Percentiles rank a stretch among this genome's conserved stretches.
These are phyloP conservation scores for Calonectria fujianensis DNA, from an alignment of 2,329 filamentous ascomycete genomes.

Conservation along the genomic window DNA sequence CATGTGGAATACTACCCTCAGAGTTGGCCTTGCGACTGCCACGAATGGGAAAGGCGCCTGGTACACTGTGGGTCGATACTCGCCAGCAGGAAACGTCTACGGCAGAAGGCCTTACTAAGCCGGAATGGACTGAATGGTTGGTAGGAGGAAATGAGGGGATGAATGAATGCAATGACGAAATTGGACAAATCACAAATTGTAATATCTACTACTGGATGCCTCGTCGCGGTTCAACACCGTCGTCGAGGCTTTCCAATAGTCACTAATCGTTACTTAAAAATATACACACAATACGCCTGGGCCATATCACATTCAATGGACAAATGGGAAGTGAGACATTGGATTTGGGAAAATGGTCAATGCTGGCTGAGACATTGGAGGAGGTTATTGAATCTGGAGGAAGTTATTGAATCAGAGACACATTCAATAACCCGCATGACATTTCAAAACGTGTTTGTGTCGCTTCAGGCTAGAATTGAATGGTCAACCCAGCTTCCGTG, in stretches of 20 bases:
- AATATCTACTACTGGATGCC: not conserved
- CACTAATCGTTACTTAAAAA: not conserved
- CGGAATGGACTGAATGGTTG: not conserved
- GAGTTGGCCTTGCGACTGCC: constrained; percentile 57
- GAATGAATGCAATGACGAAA: constrained; percentile 2
- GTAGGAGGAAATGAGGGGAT: not conserved
- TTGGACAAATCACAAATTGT: constrained; percentile 4
- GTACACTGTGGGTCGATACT: constrained; percentile 60
- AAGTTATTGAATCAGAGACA: not conserved
- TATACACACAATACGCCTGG: not conserved
- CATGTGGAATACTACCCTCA: constrained; percentile 58
- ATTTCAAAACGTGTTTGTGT: not conserved
- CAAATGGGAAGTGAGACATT: not conserved
- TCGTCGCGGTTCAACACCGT: constrained; percentile 16
- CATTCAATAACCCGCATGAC: not conserved
- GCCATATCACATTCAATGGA: not conserved
- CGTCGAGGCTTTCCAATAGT: not conserved
- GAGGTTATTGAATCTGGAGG: not conserved
- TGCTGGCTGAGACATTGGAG: not conserved
- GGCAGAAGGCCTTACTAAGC: constrained; percentile 55
- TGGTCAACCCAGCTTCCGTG: not conserved
- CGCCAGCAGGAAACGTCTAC: constrained; percentile 57
- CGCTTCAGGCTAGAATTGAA: not conserved
- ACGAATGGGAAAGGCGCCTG: constrained; percentile 55
- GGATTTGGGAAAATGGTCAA: not conserved